Percentiles rank a stretch among this genome's conserved stretches.
Conservation (phyloP, 352 stramenopile species). For the Pythium monospermum region DNA sequence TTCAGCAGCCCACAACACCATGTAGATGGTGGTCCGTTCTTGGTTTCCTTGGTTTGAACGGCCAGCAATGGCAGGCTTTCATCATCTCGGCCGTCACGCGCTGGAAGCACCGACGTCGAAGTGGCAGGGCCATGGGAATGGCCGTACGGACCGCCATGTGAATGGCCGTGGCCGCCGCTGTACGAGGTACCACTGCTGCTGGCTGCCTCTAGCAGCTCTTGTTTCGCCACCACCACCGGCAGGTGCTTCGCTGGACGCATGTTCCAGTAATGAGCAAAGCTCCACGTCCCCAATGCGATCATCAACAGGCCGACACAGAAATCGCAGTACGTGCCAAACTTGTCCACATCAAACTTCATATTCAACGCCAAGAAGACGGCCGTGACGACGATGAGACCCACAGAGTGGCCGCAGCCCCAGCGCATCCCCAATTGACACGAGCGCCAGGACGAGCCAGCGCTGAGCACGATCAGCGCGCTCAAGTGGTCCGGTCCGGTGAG, state of each 20-base stretch:
- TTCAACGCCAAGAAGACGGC: slow-evolving; percentile 47
- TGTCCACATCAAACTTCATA: slow-evolving; percentile 36
- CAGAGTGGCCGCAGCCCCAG: slow-evolving; percentile 81
- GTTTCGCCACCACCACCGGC: not conserved
- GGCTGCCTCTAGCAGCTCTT: not conserved
- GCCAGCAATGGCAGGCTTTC: slow-evolving; percentile 7
- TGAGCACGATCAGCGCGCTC: slow-evolving; percentile 79
- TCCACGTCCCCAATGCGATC: slow-evolving; percentile 40
- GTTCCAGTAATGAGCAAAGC: slow-evolving; percentile 33
- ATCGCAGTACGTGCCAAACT: slow-evolving; percentile 46
- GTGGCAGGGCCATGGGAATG: not conserved
- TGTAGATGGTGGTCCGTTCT: slow-evolving; percentile 4
- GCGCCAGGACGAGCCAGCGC: slow-evolving; percentile 51
- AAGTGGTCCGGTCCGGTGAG: slow-evolving; percentile 80
- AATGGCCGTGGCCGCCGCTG: not conserved
- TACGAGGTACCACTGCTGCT: not conserved
- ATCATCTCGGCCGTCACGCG: slow-evolving; percentile 4
- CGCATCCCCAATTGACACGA: slow-evolving; percentile 74
- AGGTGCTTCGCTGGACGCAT: slow-evolving; percentile 18
- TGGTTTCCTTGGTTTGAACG: slow-evolving; percentile 5
- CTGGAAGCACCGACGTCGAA: not conserved
- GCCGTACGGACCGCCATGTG: slow-evolving; percentile 2
- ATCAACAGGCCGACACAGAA: slow-evolving; percentile 52
- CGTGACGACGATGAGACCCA: slow-evolving; percentile 68
- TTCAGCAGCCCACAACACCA: slow-evolving; percentile 27